These are phyloP conservation scores for Peterozyma toletana DNA, from an alignment of 805 yeast genomes.

Conservation along the genomic window DNA sequence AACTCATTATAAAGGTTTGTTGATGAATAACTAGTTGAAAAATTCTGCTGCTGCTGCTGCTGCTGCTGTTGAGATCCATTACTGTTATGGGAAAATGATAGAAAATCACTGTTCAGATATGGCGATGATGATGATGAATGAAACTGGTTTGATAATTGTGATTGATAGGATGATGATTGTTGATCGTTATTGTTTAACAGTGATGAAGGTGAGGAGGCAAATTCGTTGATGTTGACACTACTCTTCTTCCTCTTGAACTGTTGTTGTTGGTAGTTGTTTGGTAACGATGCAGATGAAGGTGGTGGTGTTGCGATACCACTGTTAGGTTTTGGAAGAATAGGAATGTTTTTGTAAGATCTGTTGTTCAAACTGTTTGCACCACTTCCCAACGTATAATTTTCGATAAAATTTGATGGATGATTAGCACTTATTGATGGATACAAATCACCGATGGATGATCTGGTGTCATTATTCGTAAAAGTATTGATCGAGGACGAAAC, in stretches of 20 bases:
- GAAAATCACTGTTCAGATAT: background rate
- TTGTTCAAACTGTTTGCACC: constrained; percentile 1
- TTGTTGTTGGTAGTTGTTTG: background rate
- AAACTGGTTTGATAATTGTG: constrained; percentile 5
- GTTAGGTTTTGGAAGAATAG: constrained; percentile 7
- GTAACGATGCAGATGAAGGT: background rate
- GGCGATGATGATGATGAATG: background rate
- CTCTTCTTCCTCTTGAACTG: constrained; percentile 9
- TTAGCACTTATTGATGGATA: background rate
- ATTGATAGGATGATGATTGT: constrained; percentile 1
- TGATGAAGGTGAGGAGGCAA: constrained; percentile 6
- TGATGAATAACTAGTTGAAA: constrained; percentile 8
- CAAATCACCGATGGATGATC: background rate
- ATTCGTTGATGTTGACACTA: constrained; percentile 2
- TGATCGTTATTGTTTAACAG: background rate
- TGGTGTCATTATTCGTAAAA: background rate
- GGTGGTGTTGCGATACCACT: constrained; percentile 1
- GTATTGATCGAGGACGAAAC: background rate
- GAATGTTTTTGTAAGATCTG: constrained; percentile 7
- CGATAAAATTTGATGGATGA: background rate
- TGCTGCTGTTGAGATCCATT: background rate
- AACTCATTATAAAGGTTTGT: constrained; percentile 10
- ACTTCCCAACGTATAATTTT: background rate
- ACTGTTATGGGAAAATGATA: background rate
- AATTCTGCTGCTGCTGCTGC: background rate